Evolutionary conservation across 768 basidiomycete species (phyloP).

Genomic region (Kwoniella botswanensis): DNA sequence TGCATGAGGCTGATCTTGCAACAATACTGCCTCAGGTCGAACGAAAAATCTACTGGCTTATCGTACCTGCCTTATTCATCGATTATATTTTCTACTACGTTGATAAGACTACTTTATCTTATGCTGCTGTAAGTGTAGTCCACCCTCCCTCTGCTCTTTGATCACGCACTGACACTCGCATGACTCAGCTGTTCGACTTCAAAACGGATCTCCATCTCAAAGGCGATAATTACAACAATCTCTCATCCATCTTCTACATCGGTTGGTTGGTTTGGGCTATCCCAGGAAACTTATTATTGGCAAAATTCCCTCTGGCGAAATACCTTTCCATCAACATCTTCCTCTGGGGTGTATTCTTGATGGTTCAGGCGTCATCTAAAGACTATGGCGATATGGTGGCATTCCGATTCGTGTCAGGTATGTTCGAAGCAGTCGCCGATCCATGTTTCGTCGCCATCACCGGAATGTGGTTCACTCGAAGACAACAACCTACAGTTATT

Average conservation of each 20-base stretch:
- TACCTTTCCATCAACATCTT: conserved; percentile 44
- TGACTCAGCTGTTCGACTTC: conserved; percentile 51
- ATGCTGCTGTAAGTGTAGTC: conserved; percentile 30
- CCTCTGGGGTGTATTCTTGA: conserved; percentile 58
- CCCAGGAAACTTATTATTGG: conserved; percentile 59
- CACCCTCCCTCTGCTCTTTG: background rate
- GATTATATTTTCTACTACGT: conserved; percentile 50
- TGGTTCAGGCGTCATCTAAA: conserved; percentile 59
- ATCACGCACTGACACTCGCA: background rate
- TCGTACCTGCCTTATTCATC: conserved; percentile 44
- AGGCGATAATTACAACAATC: conserved; percentile 58
- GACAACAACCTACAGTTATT: conserved; percentile 59
- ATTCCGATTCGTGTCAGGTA: conserved; percentile 60
- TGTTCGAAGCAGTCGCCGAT: conserved; percentile 59
- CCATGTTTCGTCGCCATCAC: conserved; percentile 55
- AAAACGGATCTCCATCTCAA: conserved; percentile 57
- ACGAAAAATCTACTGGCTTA: conserved; percentile 45
- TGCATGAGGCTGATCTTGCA: background rate
- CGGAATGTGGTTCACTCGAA: conserved; percentile 59
- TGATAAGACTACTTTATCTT: conserved; percentile 44
- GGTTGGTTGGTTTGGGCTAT: conserved; percentile 62
- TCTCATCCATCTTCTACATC: conserved; percentile 49
- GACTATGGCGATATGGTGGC: conserved; percentile 58
- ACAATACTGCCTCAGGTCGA: conserved; percentile 30
- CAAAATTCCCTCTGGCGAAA: conserved; percentile 48